Conservation (phyloP, 257 asterid genomes). For the Cynanchum wilfordii region DNA sequence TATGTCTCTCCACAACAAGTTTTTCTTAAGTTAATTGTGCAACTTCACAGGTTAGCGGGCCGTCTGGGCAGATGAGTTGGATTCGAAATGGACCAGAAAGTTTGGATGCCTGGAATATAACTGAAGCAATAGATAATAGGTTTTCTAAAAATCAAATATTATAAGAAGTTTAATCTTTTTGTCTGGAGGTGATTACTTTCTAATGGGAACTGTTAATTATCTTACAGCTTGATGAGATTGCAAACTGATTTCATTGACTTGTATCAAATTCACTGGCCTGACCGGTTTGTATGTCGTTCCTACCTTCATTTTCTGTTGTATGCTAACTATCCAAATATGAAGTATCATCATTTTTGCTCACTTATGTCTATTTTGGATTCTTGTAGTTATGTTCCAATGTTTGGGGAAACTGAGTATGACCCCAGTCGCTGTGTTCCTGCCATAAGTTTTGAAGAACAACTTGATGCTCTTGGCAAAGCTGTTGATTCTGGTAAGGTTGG, state of each 20-base stretch:
- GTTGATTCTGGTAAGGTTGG: conserved; percentile 81
- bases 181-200: conserved; percentile 17
- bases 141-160: conserved; percentile 11
- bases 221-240: conserved; percentile 64
- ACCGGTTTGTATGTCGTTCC: conserved; percentile 72
- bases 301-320: conserved; percentile 1
- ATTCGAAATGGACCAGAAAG: conserved; percentile 83
- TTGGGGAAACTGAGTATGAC: conserved; percentile 82
- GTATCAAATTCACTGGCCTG: conserved; percentile 99
- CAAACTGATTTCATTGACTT: conserved; percentile 75
- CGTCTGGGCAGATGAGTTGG: conserved; percentile 96
- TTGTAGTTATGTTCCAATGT: conserved; percentile 67
- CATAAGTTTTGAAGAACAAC: conserved; percentile 72
- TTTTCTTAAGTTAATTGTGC: not conserved
- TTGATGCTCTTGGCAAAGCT: conserved; percentile 66
- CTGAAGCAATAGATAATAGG: conserved; percentile 83
- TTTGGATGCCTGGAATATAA: conserved; percentile 59
- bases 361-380: conserved; percentile 9
- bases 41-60: conserved; percentile 70
- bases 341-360: not conserved
- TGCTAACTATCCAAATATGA: not conserved
- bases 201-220: conserved; percentile 8
- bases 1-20: not conserved
- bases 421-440: conserved; percentile 41
- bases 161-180: not conserved